Percentiles rank a stretch among this genome's conserved stretches.
These are phyloP conservation scores for Trichopus zeylanicus DNA, from an alignment of 116 monocot genomes.

Conservation along the genomic window DNA sequence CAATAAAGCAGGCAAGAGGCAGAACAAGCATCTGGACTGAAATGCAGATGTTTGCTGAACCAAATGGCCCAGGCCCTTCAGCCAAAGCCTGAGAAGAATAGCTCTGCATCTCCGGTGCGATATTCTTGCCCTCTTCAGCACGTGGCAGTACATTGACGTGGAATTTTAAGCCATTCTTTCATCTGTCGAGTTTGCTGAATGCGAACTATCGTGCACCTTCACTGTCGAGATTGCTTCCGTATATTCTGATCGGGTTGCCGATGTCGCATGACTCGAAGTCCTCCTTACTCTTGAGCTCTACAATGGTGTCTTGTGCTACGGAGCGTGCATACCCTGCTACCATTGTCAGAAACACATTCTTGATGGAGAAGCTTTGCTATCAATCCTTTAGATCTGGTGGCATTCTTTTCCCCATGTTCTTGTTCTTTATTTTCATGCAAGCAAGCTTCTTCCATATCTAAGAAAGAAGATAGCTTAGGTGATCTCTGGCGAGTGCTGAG, in stretches of 20 bases:
- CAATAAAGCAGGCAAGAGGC: too few relatives aligned
- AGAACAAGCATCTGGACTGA: not conserved
- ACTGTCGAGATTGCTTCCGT: conserved; percentile 17
- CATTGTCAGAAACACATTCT: too few relatives aligned
- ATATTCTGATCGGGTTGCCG: conserved; percentile 40
- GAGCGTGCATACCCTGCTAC: conserved; percentile 42
- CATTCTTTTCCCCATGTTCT: too few relatives aligned
- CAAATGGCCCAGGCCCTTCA: conserved; percentile 8
- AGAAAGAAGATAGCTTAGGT: too few relatives aligned
- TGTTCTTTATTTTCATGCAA: too few relatives aligned
- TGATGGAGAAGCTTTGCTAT: too few relatives aligned
- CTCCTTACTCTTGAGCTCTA: conserved; percentile 26
- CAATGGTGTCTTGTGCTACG: conserved; percentile 14
- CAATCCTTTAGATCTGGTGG: too few relatives aligned
- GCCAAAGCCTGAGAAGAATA: not conserved
- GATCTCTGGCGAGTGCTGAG: too few relatives aligned
- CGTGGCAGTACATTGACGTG: conserved; percentile 22
- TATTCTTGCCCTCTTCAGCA: not conserved
- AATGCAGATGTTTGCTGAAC: not conserved
- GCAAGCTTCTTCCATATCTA: too few relatives aligned
- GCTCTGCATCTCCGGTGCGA: not conserved
- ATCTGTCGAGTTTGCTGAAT: conserved; percentile 19
- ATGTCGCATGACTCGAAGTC: conserved; percentile 42
- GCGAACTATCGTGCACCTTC: conserved; percentile 37
- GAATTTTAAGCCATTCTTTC: conserved; percentile 40